Base-by-base conservation (phyloP, 2,329 filamentous ascomycete genomes). In the Cryphonectria carpinicola region DNA sequence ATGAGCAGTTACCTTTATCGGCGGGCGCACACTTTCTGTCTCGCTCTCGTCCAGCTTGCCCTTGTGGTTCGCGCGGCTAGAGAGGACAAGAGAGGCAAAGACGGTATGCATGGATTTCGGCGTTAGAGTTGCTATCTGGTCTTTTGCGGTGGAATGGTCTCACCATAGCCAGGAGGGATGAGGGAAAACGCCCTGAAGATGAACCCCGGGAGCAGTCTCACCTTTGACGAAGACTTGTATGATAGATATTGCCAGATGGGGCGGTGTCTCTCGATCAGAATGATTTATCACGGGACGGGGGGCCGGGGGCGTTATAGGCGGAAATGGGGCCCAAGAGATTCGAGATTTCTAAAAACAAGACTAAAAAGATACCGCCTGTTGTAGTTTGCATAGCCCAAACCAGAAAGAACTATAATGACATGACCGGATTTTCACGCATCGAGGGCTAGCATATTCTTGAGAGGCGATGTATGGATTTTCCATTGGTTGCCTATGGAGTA, bases 1-100 rank as follows among this genome's bases (percentile, higher is more conserved):
- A 74, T 92, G 82, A 82, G 52, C 22, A 28, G 14, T 14, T 10
- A 17, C 14, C 14, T 11, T 52, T 35, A 49, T 22, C 7, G 58
- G 28, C 17, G 25, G 7, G 37, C 37, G 3, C 10, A 1, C 22
- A 5, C n/a, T 39, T 7, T 64, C 4, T 25, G 7, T 46, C 19
- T 5, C 19, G 37, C 37, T 39, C 10, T 39, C 37, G 28, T 39
- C 37, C 37, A 14, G n/a, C 10, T 39, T 25, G 39, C 22, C 39
- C 8, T 22, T 13, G 52, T 13, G 11, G 25, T 28, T 17, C 17
- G 52, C 13, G 25, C 13, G 25, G 52, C 14, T 7, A 14, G 52
- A 35, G 54, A 14, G 52, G 25, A 32, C n/a, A 32, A 66, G 37
- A 69, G 22, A 37, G 28, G 39, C 43, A 49, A 62, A 65, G 56